Conservation (phyloP, 768 basidiomycete genomes). For the Boletus pseudopeckii region DNA sequence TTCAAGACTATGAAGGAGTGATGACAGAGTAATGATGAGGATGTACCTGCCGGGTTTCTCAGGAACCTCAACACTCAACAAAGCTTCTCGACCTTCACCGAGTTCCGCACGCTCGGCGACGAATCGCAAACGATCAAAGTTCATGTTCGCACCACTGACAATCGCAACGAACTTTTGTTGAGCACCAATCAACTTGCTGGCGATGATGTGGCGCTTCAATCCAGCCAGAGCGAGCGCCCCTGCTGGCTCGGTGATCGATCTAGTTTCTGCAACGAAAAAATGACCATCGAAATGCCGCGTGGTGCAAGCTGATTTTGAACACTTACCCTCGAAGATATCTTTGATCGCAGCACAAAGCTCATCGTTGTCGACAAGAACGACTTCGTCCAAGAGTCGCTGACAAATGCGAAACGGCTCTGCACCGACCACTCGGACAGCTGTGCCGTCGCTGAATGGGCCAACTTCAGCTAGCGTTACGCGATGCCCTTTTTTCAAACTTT, state of each 20-base stretch:
- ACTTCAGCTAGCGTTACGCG: slow-evolving; percentile 84
- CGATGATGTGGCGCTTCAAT: slow-evolving; percentile 79
- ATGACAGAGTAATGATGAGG: neutral
- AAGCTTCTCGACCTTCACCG: slow-evolving; percentile 91
- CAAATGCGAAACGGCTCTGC: slow-evolving; percentile 94
- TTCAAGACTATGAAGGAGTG: slow-evolving; percentile 1
- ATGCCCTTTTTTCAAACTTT: slow-evolving; percentile 76
- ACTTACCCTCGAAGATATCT: slow-evolving; percentile 92
- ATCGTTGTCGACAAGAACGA: slow-evolving; percentile 88
- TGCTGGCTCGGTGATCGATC: slow-evolving; percentile 94
- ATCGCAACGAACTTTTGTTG: slow-evolving; percentile 88
- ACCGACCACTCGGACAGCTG: slow-evolving; percentile 93
- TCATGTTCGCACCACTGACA: slow-evolving; percentile 98
- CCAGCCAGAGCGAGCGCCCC: slow-evolving; percentile 92
- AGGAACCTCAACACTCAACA: slow-evolving; percentile 92
- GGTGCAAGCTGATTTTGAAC: neutral
- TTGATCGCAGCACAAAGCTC: slow-evolving; percentile 99
- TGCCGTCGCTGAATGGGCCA: slow-evolving; percentile 96
- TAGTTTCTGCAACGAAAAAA: slow-evolving; percentile 55
- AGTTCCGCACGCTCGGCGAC: slow-evolving; percentile 98
- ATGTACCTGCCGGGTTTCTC: slow-evolving; percentile 86
- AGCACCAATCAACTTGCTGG: slow-evolving; percentile 78
- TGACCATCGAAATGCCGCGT: neutral
- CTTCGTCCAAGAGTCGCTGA: slow-evolving; percentile 72
- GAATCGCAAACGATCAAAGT: slow-evolving; percentile 93